Conservation (phyloP, 2,329 filamentous ascomycete species). For the Fusarium foetens region DNA sequence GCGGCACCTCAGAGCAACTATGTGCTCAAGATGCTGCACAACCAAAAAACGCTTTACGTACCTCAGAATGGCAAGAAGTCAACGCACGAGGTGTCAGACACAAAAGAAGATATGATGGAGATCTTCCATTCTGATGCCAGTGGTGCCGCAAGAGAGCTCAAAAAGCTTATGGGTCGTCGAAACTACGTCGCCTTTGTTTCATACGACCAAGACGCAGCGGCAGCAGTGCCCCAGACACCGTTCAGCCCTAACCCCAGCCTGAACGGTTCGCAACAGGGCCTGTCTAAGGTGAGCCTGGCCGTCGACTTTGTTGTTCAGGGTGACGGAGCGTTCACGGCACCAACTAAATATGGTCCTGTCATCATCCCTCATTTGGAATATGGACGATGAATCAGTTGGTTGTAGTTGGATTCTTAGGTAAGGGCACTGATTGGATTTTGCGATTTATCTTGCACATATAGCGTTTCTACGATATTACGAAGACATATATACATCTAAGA, state of each 20-base stretch:
- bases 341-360: slow-evolving; percentile 96
- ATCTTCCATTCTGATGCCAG: slow-evolving; percentile 96
- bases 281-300: slow-evolving; percentile 82
- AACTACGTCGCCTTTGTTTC: slow-evolving; percentile 96
- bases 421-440: slow-evolving; percentile 1
- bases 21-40: slow-evolving; percentile 94
- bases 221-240: slow-evolving; percentile 48
- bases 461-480: slow-evolving; percentile 35
- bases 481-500: slow-evolving; percentile 38
- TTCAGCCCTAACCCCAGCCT: slow-evolving; percentile 53
- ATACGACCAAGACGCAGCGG: slow-evolving; percentile 85
- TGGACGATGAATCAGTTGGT: slow-evolving; percentile 56
- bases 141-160: slow-evolving; percentile 82
- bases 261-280: slow-evolving; percentile 53
- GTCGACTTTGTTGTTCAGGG: slow-evolving; percentile 98
- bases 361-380: slow-evolving; percentile 89
- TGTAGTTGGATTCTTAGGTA: background rate
- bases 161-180: slow-evolving; percentile 90
- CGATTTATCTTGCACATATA: slow-evolving; percentile 28
- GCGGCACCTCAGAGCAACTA: slow-evolving; percentile 87
- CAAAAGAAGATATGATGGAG: slow-evolving; percentile 99
- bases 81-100: slow-evolving; percentile 81
- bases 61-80: slow-evolving; percentile 86
- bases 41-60: slow-evolving; percentile 90
- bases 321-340: slow-evolving; percentile 80